Evolutionary conservation across 352 stramenopile species (phyloP), one percentile per base, ranked within the genome.

Genomic region (Phytophthora pini): DNA sequence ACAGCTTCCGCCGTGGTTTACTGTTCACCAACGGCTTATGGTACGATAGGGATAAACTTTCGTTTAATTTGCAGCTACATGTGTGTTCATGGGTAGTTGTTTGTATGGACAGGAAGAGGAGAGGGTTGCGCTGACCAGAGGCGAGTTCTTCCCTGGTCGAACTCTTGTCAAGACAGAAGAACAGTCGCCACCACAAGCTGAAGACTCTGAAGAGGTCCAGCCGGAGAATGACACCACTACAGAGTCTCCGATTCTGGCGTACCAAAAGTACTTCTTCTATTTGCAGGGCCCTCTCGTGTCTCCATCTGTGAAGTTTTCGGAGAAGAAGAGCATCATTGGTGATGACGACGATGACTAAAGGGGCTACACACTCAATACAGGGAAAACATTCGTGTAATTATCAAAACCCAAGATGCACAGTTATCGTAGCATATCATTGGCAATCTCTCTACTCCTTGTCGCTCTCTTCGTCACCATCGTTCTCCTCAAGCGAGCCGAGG

Each of bases 261-360:
- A 96, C 59, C 84, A 93, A 50, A 73, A 88, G 29, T 92, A 89
- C 49, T 94, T 88, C 55, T 96, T 94, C 60, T 79, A 82, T 10
- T 70, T 91, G 7, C 86, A 94, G 49, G 86, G 86, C 0, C 86
- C 88, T n/a, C 76, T 96, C 8, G 84, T 85, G 53, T 96, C 88
- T 52, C 59, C 80, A 2, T 88, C 74, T 0, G 88, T 96, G 52
- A 91, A 87, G 55, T 96, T 96, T 46, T 96, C 88, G 0, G 88
- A 94, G 67, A 96, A 96, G 74, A 89, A 93, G 63, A 94, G 86
- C 65, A 93, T 96, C 57, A 94, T 94, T 32, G 88, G 87, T 20
- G 88, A 96, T 22, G 88, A 96, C 34, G 88, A 96, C 44, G 88
- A 93, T 62, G 84, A 96, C 44, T 95, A 74, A 66, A 26, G 24